Conservation (phyloP, 1,284 basidiomycete species). For the Kwoniella shivajii region DNA sequence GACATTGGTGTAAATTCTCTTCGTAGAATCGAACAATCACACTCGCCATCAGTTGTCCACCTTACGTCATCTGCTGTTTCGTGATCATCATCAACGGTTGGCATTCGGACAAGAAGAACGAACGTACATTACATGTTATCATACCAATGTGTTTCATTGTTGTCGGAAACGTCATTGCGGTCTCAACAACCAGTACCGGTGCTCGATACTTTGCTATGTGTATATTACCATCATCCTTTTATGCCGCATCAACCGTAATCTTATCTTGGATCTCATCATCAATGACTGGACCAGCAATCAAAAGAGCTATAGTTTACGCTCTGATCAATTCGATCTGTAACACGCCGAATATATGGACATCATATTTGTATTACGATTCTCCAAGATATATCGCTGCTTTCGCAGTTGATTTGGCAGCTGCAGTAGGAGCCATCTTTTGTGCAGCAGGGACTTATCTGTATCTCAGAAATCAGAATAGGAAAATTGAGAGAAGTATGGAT, state of each 20-base stretch:
- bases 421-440: constrained; percentile 37
- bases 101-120: constrained; percentile 46
- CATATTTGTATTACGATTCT: constrained; percentile 46
- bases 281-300: constrained; percentile 50
- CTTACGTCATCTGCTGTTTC: constrained; percentile 47
- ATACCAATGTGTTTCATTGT: constrained; percentile 35
- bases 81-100: constrained; percentile 46
- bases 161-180: constrained; percentile 63
- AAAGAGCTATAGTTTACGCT: constrained; percentile 52
- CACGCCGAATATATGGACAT: constrained; percentile 54
- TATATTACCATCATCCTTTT: constrained; percentile 41
- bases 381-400: constrained; percentile 52
- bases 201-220: constrained; percentile 50
- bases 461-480: constrained; percentile 43
- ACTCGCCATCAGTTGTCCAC: constrained; percentile 49
- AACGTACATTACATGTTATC: constrained; percentile 36
- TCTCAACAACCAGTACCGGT: constrained; percentile 51
- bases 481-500: constrained; percentile 46
- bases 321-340: constrained; percentile 46
- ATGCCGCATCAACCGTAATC: constrained; percentile 50
- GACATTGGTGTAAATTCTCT: too few relatives aligned
- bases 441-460: constrained; percentile 37
- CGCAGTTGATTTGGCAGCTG: constrained; percentile 47
- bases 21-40: constrained; percentile 39
- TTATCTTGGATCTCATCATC: constrained; percentile 50